Percentiles rank a stretch among this genome's conserved stretches.
These are phyloP conservation scores for Arabidopsis arenosa DNA, from an alignment of 345 rosid genomes.

Conservation along the genomic window DNA sequence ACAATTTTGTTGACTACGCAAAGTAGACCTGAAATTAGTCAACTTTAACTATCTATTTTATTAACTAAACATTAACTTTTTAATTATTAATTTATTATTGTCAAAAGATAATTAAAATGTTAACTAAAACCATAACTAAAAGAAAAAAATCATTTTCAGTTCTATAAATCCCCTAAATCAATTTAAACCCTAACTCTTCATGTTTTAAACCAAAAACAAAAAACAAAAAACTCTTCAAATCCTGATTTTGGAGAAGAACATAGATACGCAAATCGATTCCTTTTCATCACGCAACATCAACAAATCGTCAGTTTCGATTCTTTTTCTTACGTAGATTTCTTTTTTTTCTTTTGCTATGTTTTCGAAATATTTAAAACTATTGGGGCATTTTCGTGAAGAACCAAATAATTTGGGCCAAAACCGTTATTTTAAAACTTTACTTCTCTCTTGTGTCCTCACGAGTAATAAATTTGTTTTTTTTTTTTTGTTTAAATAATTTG, in stretches of 20 bases:
- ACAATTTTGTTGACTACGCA: neutral
- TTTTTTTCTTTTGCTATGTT: neutral
- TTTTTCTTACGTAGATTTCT: neutral
- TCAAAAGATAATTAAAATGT: no score
- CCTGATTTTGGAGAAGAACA: neutral
- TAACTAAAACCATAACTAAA: neutral
- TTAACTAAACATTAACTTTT: neutral
- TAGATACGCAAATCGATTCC: neutral
- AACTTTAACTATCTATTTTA: neutral
- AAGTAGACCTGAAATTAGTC: neutral
- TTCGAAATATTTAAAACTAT: neutral
- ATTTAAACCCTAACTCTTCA: neutral
- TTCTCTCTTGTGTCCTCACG: conserved; percentile 8
- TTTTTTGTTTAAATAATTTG: neutral
- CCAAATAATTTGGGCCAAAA: neutral
- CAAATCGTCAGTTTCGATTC: neutral
- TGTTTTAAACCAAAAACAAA: no score
- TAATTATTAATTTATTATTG: no score
- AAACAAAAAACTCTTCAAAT: neutral
- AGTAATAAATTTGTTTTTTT: neutral
- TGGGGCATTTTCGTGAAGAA: neutral
- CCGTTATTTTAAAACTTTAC: neutral
- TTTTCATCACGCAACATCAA: neutral
- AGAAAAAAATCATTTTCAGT: neutral
- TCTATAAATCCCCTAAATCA: neutral